Conservation (phyloP, 371 early-diverging fungal genomes). For the Rhizopus microsporus region DNA sequence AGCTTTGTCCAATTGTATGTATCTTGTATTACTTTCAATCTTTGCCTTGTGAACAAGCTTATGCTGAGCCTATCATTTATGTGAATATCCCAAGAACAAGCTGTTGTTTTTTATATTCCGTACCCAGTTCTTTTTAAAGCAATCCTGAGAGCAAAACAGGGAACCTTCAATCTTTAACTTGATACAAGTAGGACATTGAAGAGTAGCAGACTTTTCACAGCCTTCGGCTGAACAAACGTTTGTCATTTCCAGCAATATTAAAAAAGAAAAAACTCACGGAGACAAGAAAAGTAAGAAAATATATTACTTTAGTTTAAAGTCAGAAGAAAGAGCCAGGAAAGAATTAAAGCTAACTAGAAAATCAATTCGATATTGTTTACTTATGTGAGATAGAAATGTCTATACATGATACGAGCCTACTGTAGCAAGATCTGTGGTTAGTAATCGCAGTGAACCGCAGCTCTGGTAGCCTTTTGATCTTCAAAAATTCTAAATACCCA, state of each 20-base stretch:
- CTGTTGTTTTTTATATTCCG: background rate
- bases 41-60: slow-evolving; percentile 59
- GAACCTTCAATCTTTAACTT: slow-evolving; percentile 75
- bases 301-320: no score
- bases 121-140: slow-evolving; percentile 86
- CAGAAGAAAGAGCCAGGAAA: no score
- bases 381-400: no score
- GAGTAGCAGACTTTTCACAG: slow-evolving; percentile 77
- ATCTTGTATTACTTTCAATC: slow-evolving; percentile 28
- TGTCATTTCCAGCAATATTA: background rate
- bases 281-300: no score
- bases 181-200: slow-evolving; percentile 90
- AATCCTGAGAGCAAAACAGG: slow-evolving; percentile 88
- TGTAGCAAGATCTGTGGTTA: no score
- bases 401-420: no score
- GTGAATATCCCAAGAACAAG: background rate
- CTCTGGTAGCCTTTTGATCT: no score
- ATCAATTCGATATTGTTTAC: no score
- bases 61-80: slow-evolving; percentile 44
- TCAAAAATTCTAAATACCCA: no score
- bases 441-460: no score
- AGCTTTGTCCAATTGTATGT: background rate
- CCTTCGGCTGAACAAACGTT: slow-evolving; percentile 19
- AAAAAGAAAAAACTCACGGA: background rate
- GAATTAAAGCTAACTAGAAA: no score